Evolutionary conservation across 192 early-diverging fungal species (phyloP), one percentile per base, ranked within the genome.

Genomic region (Backusella mclennaniae): DNA sequence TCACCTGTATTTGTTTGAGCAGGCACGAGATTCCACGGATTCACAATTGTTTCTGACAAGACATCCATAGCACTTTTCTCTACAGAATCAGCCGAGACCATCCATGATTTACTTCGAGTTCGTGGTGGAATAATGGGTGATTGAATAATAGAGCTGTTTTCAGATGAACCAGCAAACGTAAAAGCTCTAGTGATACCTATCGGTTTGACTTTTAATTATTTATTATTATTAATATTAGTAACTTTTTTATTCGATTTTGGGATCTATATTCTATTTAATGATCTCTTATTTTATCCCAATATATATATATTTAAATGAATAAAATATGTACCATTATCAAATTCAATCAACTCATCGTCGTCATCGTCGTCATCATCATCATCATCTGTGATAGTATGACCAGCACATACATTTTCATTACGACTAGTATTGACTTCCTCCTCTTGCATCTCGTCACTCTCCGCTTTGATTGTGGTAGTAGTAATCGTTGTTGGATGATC

Each of bases 1-100:
- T 81, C 82, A 42, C 84, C 86, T 23, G 79, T 84, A 71, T 81
- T 81, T 41, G 81, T 79, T 35, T 82, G 83, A 31, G 88, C 88
- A 39, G 84, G 76, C 0, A 86, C 83, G 8, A 89, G 74, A 68
- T 84, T 84, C 33, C 75, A 79, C 41, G 87, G 86, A 74, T 89
- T 83, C 4, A 89, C 78, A 11, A 80, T 76, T 4, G 86, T 83
- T 38, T 89, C 87, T 0, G 85, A 79, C 35, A 87, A 77, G 23
- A 89, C 81, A 41, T 69, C 69, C 6, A 76, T 71, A 7, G 44
- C 53, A 7, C 33, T 49, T 39, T 69, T 71, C 52, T 56, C 35
- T 33, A 49, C 59, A 68, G 39, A 69, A 39, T 76, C 42, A 52
- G 46, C 39, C 7, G 23, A 35, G 9, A 66, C 21, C 21, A 66